Percentiles rank a stretch among this genome's conserved stretches.
Evolutionary conservation across 2,329 filamentous ascomycete genomes (phyloP).

Genomic region (Microascus cirrosus): DNA sequence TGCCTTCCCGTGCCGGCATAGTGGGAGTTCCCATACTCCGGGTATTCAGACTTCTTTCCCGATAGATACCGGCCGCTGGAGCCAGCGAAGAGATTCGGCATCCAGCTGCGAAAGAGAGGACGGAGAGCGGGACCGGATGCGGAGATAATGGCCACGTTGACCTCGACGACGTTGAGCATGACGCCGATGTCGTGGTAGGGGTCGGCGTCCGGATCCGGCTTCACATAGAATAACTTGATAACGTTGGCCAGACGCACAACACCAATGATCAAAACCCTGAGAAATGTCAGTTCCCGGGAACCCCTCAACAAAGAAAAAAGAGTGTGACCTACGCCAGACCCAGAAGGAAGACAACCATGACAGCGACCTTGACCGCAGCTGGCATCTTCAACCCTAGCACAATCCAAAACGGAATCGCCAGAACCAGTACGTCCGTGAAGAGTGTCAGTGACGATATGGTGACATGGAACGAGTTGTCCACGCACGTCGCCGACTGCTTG

Average conservation of each 20-base stretch:
- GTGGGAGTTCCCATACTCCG: slow-evolving; percentile 1
- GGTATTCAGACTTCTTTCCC: slow-evolving; percentile 11
- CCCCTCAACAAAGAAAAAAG: background rate
- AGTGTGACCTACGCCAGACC: slow-evolving; percentile 20
- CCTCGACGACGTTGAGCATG: slow-evolving; percentile 22
- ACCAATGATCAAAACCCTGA: slow-evolving; percentile 18
- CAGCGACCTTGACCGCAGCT: slow-evolving; percentile 22
- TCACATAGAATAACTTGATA: slow-evolving; percentile 7
- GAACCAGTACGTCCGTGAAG: slow-evolving; percentile 17
- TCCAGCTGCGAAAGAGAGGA: slow-evolving; percentile 19
- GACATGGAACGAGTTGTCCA: slow-evolving; percentile 3
- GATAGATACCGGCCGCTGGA: slow-evolving; percentile 8
- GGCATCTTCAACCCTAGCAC: slow-evolving; percentile 27
- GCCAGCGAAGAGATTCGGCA: slow-evolving; percentile 16
- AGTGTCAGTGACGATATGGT: background rate
- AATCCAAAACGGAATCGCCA: slow-evolving; percentile 12
- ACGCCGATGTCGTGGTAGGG: slow-evolving; percentile 16
- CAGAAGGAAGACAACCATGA: slow-evolving; percentile 25
- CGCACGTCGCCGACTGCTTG: background rate
- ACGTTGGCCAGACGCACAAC: slow-evolving; percentile 13
- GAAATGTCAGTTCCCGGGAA: background rate
- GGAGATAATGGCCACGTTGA: slow-evolving; percentile 22
- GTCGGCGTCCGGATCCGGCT: slow-evolving; percentile 13
- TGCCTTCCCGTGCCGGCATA: background rate
- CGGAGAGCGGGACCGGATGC: slow-evolving; percentile 22